Evolutionary conservation across 1,139 yeast species (phyloP), one percentile per base, ranked within the genome.

Genomic region (Ashbya aceris): DNA sequence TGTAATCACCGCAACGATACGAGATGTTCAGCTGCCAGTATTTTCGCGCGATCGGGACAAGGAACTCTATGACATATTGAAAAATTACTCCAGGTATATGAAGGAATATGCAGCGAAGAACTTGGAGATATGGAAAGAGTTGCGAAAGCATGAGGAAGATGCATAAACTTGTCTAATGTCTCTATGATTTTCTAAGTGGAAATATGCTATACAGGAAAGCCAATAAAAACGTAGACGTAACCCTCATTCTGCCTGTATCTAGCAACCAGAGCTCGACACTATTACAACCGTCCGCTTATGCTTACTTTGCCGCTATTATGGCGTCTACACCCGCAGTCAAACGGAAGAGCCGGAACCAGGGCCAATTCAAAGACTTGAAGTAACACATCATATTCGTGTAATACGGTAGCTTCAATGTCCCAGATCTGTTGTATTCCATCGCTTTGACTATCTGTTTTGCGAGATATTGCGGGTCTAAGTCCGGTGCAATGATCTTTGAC

Each of bases 381-480:
- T 84, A 45, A 0, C 96, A 95, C 29, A 87, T 53, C 34, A 83
- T 63, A 45, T 79, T 74, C 1, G 86, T 86, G 56, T 89, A 89
- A 28, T 80, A 65, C 0, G 97, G 97, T 39, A 77, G 54, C 48
- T 73, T 79, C 39, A 87, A 69, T 45, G 80, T 86, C 1, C 91
- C 87, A 34, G 81, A 61, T 46, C 71, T 65, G 2, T 94, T 93
- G 40, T 69, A 59, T 39, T 70, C 71, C 30, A 86, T 64, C 0
- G 84, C 76, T 7, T 61, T 56, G n/a, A 78, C 66, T 2, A 87
- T 73, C 36, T 65, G 66, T 5, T 56, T 53, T 0, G 96, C 95
- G 8, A 86, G 82, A 45, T 68, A 67, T 9, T 54, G 54, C 0
- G 94, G 86, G 27, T 79, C 81, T 38, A 87, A 65, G 49, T 83